Evolutionary conservation across 148 eudicot genomes (phyloP), one percentile per base, ranked within the genome.

Genomic region (Rhododendron ovatum): DNA sequence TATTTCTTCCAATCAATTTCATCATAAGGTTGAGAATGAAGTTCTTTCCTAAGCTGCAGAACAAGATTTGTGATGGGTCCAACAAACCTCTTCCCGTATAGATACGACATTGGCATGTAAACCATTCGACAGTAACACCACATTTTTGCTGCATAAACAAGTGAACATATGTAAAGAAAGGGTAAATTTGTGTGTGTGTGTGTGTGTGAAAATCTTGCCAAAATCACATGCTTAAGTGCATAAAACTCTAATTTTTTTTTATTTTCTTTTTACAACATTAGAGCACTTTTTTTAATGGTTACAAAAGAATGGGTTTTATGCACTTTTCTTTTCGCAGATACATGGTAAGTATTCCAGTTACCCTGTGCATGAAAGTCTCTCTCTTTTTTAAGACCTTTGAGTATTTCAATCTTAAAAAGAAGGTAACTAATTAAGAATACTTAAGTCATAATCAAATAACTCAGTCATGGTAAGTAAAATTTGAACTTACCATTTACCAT

Each of bases 51-150:
- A 26, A 92, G 81, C n/a, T 88, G 63, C 8, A 51, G 12, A 50
- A 89, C 83, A 43, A 91, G 90, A 14, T 74, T 45, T 50, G 92
- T 91, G 35, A 90, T 89, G n/a, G 90, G 89, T 41, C 87, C 91
- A 1, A 88, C 85, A n/a, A 89, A 91, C n/a, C 91, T 91, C 67
- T 89, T 90, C 47, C 91, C 93, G 26, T 90, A 89, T 12, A 92
- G 51, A 85, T 92, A 90, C 7, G 90, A 88, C 92, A 89, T 88
- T 73, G 92, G 91, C 91, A 90, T 57, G 76, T 89, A 90, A 18
- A 85, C 83, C 87, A 76, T 81, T 55, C 91, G 69, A 10, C 69
- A 80, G 28, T 89, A 87, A 48, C 87, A 89, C 90, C 88, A 90
- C 86, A 92, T 80, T 83, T 90, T 90, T 14, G 88, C 91, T 90